Base-by-base conservation (phyloP, 352 stramenopile genomes). In the Peronospora belbahrii region DNA sequence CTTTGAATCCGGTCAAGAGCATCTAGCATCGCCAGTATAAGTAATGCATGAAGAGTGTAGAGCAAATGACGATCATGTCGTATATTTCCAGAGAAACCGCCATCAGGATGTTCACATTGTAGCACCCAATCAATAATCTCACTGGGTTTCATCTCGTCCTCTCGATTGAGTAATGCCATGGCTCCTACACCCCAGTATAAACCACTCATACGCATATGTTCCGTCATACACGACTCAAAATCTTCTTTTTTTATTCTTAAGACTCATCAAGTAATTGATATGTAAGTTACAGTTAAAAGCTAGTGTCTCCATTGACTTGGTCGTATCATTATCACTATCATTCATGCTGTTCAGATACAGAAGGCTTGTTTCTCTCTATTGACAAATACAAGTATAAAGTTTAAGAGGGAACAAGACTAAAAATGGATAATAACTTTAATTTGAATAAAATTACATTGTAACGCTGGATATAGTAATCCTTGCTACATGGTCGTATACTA, bases 131-230 rank as follows among this genome's bases (percentile, higher is more conserved):
- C 78, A 17, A 98, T 58, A 40, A 99, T 86, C 30, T 90, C 76
- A 2, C 67, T 62, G 4, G 83, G 74, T 9, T 70, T 56, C 54
- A 96, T 91, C n/a, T 81, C 65, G 32, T 96, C 65, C 28, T 96
- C 84, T 24, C 71, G 65, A 37, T 90, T 74, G 7, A 99, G 72
- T 18, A 99, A 63, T 44, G 91, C 90, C 67, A 99, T 81, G 34
- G 94, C 87, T 4, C 91, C 93, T 28, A 99, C 76, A 17, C 88
- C 96, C 97, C 97, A 99, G 71, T 99, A 99, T 19, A 99, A 92
- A 39, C 95, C 97, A 45, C 86, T 97, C 74, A 99, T 86, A 35
- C 94, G 86, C 54, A 99, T 87, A 68, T 99, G 95, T 65, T 98
- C 94, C 33, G 90, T 98, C 50, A 98, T 88, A 54, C 86, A 86